Evolutionary conservation across 2,329 filamentous ascomycete species (phyloP).

Genomic region (Penicillium sp.): DNA sequence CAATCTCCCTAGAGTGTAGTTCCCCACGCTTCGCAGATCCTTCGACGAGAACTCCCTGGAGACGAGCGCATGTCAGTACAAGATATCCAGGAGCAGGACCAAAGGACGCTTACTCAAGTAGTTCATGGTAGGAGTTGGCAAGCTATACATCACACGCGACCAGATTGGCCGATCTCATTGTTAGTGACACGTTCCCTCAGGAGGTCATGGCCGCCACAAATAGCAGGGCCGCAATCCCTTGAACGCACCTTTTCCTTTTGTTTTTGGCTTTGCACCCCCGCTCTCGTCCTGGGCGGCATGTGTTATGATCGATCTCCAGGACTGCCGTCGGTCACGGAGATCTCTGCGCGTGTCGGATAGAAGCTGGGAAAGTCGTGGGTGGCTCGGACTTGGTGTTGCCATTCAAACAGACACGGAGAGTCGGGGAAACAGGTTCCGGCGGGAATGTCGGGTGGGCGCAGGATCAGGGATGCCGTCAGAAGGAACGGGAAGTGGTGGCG

Average conservation of each 20-base stretch:
- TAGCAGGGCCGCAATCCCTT: constrained; percentile 6
- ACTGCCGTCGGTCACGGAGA: constrained; percentile 29
- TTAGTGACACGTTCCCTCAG: constrained; percentile 20
- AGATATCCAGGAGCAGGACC: background rate
- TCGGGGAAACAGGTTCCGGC: constrained; percentile 7
- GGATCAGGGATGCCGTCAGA: constrained; percentile 1
- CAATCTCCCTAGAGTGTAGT: constrained; percentile 86
- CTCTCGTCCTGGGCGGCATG: constrained; percentile 50
- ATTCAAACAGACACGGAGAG: constrained; percentile 23
- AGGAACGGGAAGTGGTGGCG: background rate
- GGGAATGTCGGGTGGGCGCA: constrained; percentile 10
- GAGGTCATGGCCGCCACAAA: constrained; percentile 3
- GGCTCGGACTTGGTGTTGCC: constrained; percentile 26
- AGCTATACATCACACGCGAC: constrained; percentile 62
- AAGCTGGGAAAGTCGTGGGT: constrained; percentile 16
- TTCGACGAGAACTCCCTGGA: constrained; percentile 90
- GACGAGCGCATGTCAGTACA: constrained; percentile 22
- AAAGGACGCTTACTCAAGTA: constrained; percentile 74
- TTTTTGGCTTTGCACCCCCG: constrained; percentile 61
- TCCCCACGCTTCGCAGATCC: constrained; percentile 89
- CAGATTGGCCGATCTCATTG: constrained; percentile 4
- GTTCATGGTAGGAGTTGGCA: constrained; percentile 92
- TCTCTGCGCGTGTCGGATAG: constrained; percentile 26
- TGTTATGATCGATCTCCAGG: constrained; percentile 40
- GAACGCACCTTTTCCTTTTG: constrained; percentile 60